Conservation (phyloP, 176 grass and related monocot genomes). For the Oryza meyeriana region DNA sequence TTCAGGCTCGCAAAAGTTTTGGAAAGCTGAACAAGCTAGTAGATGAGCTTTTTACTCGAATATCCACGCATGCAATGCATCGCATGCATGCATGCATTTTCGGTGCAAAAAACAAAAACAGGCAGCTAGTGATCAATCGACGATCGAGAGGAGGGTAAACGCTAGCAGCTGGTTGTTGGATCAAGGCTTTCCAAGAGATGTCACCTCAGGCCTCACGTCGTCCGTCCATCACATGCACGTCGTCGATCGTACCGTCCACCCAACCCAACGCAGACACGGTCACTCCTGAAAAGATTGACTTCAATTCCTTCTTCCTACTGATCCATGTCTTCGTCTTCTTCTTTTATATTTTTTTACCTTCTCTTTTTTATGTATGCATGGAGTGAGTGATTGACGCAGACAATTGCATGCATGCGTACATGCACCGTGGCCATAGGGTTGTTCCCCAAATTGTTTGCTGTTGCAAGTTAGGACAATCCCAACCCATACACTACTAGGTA, state of each 20-base stretch:
- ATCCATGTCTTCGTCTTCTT: not conserved
- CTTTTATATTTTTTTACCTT: not conserved
- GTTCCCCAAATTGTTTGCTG: slow-evolving; percentile 24
- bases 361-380: not conserved
- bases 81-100: not conserved
- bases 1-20: not conserved
- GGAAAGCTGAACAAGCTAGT: not conserved
- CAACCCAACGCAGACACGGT: not conserved
- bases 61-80: not conserved
- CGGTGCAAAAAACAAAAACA: slow-evolving; percentile 33
- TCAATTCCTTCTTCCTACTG: slow-evolving; percentile 23
- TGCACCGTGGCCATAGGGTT: slow-evolving; percentile 18
- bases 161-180: slow-evolving; percentile 17
- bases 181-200: slow-evolving; percentile 49
- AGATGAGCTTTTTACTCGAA: not conserved
- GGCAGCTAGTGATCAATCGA: not conserved
- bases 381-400: slow-evolving; percentile 41
- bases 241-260: not conserved
- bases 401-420: slow-evolving; percentile 44
- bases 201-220: slow-evolving; percentile 32
- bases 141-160: slow-evolving; percentile 37
- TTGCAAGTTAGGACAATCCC: slow-evolving; percentile 18
- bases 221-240: slow-evolving; percentile 30
- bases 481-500: too few relatives aligned
- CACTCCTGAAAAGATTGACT: slow-evolving; percentile 43